phyloP scores from a whole-genome alignment of 2,329 filamentous ascomycete species.

The Scopulariopsis brevicaulis region DNA sequence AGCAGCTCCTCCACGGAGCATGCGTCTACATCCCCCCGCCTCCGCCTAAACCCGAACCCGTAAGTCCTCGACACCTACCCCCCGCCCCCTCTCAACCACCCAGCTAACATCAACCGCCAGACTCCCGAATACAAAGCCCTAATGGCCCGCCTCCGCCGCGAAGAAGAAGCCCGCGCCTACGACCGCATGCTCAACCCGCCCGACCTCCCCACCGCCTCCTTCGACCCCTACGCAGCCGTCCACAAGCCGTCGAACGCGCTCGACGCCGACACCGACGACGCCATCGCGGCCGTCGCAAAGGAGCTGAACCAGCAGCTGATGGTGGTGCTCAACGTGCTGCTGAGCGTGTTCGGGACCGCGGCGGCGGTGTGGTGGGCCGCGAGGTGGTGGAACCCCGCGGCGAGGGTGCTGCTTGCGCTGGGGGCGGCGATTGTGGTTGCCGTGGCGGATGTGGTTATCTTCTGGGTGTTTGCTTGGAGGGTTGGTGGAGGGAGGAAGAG shows the following conservation, averaged over 20 bases:
- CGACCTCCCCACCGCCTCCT: constrained; percentile 15
- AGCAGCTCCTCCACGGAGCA: constrained; percentile 60
- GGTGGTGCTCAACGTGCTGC: constrained; percentile 79
- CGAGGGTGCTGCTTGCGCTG: constrained; percentile 59
- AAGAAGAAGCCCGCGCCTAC: constrained; percentile 76
- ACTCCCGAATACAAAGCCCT: constrained; percentile 74
- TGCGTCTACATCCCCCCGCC: constrained; percentile 70
- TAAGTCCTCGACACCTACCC: constrained; percentile 27
- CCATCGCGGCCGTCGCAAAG: constrained; percentile 47
- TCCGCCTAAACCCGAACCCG: constrained; percentile 64
- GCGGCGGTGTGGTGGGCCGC: constrained; percentile 70
- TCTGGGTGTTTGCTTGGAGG: constrained; percentile 63
- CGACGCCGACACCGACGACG: constrained; percentile 40
- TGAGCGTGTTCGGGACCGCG: constrained; percentile 73
- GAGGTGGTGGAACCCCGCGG: constrained; percentile 63
- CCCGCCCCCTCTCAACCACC: background rate
- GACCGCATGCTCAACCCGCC: constrained; percentile 62
- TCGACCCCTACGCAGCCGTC: constrained; percentile 11
- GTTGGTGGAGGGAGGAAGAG: constrained; percentile 56
- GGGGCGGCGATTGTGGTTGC: constrained; percentile 58
- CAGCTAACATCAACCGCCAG: constrained; percentile 25
- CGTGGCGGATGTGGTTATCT: constrained; percentile 67
- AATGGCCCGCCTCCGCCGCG: constrained; percentile 73
- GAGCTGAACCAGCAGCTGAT: constrained; percentile 74
- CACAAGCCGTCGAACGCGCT: constrained; percentile 31